Conservation (phyloP, 2,329 filamentous ascomycete genomes). For the Trichophaea hybrida region DNA sequence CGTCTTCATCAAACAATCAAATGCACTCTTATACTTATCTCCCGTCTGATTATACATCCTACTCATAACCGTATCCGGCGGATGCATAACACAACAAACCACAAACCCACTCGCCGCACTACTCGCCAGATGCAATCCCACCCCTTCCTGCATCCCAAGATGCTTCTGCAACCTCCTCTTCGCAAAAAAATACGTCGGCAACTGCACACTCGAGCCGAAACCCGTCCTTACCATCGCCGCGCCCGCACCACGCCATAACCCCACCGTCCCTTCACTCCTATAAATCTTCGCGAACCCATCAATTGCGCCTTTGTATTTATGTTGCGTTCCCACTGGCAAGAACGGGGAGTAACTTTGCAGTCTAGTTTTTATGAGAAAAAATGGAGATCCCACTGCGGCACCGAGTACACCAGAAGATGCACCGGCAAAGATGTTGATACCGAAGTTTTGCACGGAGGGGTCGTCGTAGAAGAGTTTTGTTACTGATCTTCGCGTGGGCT, state of each 20-base stretch:
- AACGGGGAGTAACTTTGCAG: constrained; percentile 88
- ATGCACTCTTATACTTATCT: constrained; percentile 84
- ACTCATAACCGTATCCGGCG: constrained; percentile 96
- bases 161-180: constrained; percentile 74
- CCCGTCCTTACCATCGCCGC: constrained; percentile 94
- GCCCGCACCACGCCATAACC: constrained; percentile 77
- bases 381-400: constrained; percentile 82
- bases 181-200: constrained; percentile 96
- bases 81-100: constrained; percentile 96
- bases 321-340: constrained; percentile 90
- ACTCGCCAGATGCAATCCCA: constrained; percentile 73
- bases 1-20: constrained; percentile 85
- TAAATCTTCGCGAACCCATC: constrained; percentile 77
- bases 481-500: constrained; percentile 66
- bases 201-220: constrained; percentile 87
- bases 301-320: constrained; percentile 70
- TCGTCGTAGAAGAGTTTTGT: constrained; percentile 58
- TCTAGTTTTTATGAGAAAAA: constrained; percentile 95
- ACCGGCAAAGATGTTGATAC: constrained; percentile 85
- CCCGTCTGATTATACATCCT: constrained; percentile 98
- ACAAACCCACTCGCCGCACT: constrained; percentile 87
- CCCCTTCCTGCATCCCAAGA: constrained; percentile 78
- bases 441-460: constrained; percentile 62
- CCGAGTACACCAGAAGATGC: constrained; percentile 80
- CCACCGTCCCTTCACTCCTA: constrained; percentile 56